Evolutionary conservation across 2,329 filamentous ascomycete species (phyloP).

Genomic region (Alternaria angustiovoidea): DNA sequence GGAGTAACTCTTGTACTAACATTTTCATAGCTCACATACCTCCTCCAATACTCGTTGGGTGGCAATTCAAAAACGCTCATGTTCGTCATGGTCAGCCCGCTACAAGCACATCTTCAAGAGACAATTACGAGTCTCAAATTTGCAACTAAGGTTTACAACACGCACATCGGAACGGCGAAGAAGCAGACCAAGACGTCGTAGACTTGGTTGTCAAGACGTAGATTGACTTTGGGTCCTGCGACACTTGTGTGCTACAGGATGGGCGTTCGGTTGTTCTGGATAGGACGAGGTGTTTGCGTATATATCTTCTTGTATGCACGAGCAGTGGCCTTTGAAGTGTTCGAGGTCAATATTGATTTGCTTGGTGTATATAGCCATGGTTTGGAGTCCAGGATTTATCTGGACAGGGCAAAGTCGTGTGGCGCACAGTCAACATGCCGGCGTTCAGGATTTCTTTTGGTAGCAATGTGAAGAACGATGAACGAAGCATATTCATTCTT

Average conservation of each 20-base stretch:
- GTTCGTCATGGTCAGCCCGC: conserved; percentile 97
- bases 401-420: conserved; percentile 1
- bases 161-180: conserved; percentile 89
- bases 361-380: conserved; percentile 2
- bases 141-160: conserved; percentile 93
- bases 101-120: conserved; percentile 90
- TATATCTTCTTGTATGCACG: background rate
- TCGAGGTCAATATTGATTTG: conserved; percentile 22
- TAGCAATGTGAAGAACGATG: background rate
- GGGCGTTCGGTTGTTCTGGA: conserved; percentile 3
- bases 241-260: background rate
- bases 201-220: background rate
- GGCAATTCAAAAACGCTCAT: conserved; percentile 98
- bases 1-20: conserved; percentile 13
- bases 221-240: background rate
- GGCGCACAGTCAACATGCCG: background rate
- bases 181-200: conserved; percentile 67
- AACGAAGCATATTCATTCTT: background rate
- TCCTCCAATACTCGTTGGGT: conserved; percentile 92
- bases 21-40: conserved; percentile 75
- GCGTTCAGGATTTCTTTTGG: background rate
- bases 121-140: conserved; percentile 95
- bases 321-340: conserved; percentile 28
- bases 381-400: background rate
- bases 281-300: conserved; percentile 2